These are phyloP conservation scores for Cystobasidium tubakii DNA, from an alignment of 768 basidiomycete genomes.

Conservation along the genomic window DNA sequence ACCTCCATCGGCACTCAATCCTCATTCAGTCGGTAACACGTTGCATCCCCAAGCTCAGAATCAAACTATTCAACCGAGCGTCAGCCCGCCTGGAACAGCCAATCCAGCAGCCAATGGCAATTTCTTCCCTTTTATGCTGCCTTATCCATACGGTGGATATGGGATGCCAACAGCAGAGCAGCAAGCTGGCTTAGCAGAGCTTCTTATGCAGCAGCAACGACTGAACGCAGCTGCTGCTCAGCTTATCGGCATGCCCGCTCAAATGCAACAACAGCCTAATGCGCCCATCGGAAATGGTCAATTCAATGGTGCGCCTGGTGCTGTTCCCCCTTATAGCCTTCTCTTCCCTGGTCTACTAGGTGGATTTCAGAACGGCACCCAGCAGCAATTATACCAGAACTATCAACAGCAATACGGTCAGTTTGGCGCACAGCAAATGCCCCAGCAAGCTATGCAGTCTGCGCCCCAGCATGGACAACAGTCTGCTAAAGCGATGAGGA, in stretches of 20 bases:
- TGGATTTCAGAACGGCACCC: not conserved
- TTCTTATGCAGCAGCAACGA: constrained; percentile 21
- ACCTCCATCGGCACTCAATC: constrained; percentile 6
- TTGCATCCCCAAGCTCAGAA: not conserved
- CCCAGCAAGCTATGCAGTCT: not conserved
- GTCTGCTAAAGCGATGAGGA: not conserved
- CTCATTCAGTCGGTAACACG: not conserved
- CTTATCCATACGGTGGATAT: constrained; percentile 18
- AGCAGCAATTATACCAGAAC: constrained; percentile 4
- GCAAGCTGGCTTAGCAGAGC: constrained; percentile 30
- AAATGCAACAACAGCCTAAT: not conserved
- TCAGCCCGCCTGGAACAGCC: not conserved
- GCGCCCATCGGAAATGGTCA: not conserved
- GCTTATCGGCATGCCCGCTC: constrained; percentile 25
- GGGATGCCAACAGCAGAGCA: constrained; percentile 25
- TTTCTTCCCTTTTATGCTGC: constrained; percentile 20
- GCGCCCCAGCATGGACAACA: not conserved
- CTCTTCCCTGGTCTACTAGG: constrained; percentile 9
- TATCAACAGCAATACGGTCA: constrained; percentile 29
- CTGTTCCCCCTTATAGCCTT: not conserved
- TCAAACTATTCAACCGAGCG: not conserved
- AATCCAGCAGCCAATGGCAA: not conserved
- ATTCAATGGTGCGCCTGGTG: not conserved
- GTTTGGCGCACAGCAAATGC: not conserved
- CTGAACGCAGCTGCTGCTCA: constrained; percentile 30